These are phyloP conservation scores for Phytophthora multivora DNA, from an alignment of 352 stramenopile genomes.

Conservation along the genomic window DNA sequence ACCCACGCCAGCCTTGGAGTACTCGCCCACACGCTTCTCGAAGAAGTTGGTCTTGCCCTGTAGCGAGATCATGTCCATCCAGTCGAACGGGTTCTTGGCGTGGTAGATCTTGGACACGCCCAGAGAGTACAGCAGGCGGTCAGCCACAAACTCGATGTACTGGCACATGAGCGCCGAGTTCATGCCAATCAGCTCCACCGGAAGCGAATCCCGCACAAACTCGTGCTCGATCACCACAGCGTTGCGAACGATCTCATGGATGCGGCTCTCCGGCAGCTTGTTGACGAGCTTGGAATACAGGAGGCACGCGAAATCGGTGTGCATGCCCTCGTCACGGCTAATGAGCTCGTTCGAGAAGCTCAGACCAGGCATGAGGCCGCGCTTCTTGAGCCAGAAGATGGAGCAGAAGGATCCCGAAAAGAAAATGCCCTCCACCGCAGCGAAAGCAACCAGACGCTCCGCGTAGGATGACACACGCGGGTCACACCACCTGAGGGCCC, in stretches of 20 bases:
- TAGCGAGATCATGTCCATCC: constrained; percentile 99
- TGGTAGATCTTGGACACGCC: constrained; percentile 94
- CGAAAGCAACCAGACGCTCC: constrained; percentile 97
- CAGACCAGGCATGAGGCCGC: constrained; percentile 98
- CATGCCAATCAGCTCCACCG: constrained; percentile 99
- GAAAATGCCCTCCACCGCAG: constrained; percentile 99
- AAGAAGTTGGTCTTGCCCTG: constrained; percentile 99
- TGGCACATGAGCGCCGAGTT: constrained; percentile 97
- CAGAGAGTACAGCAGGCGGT: constrained; percentile 94
- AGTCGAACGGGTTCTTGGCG: constrained; percentile 97
- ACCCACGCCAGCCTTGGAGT: constrained; percentile 97
- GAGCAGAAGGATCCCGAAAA: constrained; percentile 99
- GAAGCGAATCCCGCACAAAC: constrained; percentile 97
- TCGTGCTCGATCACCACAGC: constrained; percentile 98
- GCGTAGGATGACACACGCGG: constrained; percentile 92
- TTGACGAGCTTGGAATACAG: constrained; percentile 98
- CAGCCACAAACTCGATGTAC: constrained; percentile 99
- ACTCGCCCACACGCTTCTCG: constrained; percentile 99
- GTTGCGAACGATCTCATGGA: constrained; percentile 95
- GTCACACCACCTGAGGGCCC: constrained; percentile 98
- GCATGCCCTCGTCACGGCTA: constrained; percentile 97
- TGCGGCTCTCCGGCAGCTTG: constrained; percentile 92
- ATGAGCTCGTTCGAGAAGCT: constrained; percentile 99
- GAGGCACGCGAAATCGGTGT: constrained; percentile 99
- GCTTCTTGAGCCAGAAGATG: constrained; percentile 99